Evolutionary conservation across 208 protist species (phyloP).

Genomic region (Leishmania martiniquensis): DNA sequence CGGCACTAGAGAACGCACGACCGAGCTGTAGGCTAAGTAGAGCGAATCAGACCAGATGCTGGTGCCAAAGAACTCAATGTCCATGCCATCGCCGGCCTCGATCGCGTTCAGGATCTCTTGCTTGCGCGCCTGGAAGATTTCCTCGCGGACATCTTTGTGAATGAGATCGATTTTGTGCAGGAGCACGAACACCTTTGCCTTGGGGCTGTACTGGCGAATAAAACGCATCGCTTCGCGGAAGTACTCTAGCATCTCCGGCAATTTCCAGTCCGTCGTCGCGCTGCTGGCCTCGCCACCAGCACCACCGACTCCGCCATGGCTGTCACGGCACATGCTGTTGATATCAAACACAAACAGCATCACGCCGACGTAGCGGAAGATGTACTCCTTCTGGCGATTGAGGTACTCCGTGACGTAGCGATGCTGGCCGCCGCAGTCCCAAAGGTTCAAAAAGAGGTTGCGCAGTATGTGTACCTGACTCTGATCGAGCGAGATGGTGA

Average conservation of each 20-base stretch:
- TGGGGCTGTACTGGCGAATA: constrained; percentile 95
- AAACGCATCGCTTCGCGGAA: constrained; percentile 96
- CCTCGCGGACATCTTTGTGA: constrained; percentile 59
- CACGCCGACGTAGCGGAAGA: constrained; percentile 98
- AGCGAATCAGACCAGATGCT: constrained; percentile 99
- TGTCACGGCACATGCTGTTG: constrained; percentile 88
- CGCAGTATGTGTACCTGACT: constrained; percentile 98
- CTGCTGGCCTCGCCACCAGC: constrained; percentile 27
- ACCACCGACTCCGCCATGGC: constrained; percentile 15
- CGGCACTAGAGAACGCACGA: constrained; percentile 97
- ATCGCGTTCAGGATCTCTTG: constrained; percentile 69
- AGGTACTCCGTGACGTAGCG: constrained; percentile 99
- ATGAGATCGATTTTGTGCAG: constrained; percentile 99
- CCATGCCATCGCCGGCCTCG: constrained; percentile 41
- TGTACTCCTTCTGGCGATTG: constrained; percentile 97
- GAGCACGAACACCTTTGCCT: constrained; percentile 98
- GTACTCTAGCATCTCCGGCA: constrained; percentile 96
- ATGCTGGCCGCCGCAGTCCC: constrained; percentile 99
- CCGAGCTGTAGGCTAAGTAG: constrained; percentile 95
- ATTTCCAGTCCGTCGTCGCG: constrained; percentile 71
- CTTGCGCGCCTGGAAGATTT: constrained; percentile 75
- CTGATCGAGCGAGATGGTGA: constrained; percentile 98
- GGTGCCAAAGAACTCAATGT: constrained; percentile 97
- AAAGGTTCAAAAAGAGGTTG: constrained; percentile 99
- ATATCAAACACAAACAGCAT: constrained; percentile 99